A percentile compares a stretch with the other conserved stretches of the same genome.
phyloP scores from a whole-genome alignment of 768 basidiomycete genomes.

The Boletus rubescentipes region DNA sequence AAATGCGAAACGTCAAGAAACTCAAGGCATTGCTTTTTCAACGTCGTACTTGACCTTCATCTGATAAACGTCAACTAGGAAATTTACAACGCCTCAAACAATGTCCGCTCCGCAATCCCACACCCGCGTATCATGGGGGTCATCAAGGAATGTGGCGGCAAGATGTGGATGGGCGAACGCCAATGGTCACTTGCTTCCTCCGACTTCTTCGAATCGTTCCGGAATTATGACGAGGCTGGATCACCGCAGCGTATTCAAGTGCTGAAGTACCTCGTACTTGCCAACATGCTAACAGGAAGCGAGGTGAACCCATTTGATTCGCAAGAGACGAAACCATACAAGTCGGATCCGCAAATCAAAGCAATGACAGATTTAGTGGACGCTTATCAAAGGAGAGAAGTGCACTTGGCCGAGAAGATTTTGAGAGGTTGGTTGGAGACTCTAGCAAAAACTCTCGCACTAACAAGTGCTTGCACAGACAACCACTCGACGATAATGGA shows the following conservation, averaged over 20 bases:
- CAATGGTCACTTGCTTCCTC: constrained; percentile 97
- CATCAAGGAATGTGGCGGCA: constrained; percentile 98
- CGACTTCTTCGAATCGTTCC: constrained; percentile 99
- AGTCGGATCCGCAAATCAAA: constrained; percentile 92
- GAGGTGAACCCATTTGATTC: constrained; percentile 99
- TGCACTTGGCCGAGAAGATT: constrained; percentile 97
- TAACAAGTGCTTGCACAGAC: constrained; percentile 45
- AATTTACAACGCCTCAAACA: constrained; percentile 94
- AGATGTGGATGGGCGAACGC: constrained; percentile 99
- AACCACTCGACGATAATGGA: constrained; percentile 96
- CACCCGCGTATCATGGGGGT: constrained; percentile 99
- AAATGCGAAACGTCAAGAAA: constrained; percentile 93
- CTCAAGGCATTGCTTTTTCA: constrained; percentile 60
- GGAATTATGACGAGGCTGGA: constrained; percentile 97
- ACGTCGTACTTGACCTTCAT: not conserved
- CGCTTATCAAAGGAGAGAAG: constrained; percentile 94
- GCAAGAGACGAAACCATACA: constrained; percentile 98
- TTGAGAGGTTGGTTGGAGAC: constrained; percentile 63
- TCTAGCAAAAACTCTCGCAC: not conserved
- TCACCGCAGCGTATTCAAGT: constrained; percentile 97
- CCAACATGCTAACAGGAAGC: constrained; percentile 97
- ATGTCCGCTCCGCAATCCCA: constrained; percentile 93
- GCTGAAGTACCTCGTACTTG: constrained; percentile 94
- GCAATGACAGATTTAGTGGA: constrained; percentile 98
- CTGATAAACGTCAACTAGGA: constrained; percentile 54